These are phyloP conservation scores for Castanea mollissima DNA, from an alignment of 306 rosid genomes.

Conservation along the genomic window DNA sequence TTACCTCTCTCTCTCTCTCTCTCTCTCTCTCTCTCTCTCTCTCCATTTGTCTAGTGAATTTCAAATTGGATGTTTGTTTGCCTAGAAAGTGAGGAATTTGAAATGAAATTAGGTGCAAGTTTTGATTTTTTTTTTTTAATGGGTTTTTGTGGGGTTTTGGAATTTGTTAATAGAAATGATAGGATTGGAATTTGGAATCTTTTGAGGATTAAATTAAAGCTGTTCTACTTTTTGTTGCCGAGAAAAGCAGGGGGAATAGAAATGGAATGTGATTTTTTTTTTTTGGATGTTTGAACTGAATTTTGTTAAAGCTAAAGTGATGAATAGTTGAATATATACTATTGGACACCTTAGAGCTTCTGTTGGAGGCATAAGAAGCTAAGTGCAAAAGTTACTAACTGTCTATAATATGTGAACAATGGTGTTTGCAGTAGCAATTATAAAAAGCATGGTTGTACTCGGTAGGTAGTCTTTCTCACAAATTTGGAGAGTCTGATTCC, in stretches of 20 bases:
- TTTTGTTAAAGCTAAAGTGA: neutral
- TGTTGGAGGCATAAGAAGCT: neutral
- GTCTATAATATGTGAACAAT: neutral
- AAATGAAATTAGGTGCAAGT: no score
- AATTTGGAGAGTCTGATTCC: no score
- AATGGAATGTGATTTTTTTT: neutral
- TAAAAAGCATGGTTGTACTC: neutral
- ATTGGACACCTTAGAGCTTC: neutral
- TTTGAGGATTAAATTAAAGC: neutral
- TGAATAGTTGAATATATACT: neutral
- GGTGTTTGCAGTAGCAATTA: neutral
- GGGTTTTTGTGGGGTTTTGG: no score
- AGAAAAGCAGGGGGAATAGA: neutral
- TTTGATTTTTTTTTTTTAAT: no score
- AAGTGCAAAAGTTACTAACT: neutral
- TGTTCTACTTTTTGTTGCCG: neutral
- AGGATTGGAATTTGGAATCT: neutral
- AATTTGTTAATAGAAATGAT: no score
- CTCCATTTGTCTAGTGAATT: no score
- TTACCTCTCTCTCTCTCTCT: conserved; percentile 14
- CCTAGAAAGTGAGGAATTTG: no score
- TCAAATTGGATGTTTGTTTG: no score
- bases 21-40: neutral
- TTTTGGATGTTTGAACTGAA: neutral
- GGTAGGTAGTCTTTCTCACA: no score